Conservation (phyloP, 2,329 filamentous ascomycete genomes). For the Claviceps spartinae region DNA sequence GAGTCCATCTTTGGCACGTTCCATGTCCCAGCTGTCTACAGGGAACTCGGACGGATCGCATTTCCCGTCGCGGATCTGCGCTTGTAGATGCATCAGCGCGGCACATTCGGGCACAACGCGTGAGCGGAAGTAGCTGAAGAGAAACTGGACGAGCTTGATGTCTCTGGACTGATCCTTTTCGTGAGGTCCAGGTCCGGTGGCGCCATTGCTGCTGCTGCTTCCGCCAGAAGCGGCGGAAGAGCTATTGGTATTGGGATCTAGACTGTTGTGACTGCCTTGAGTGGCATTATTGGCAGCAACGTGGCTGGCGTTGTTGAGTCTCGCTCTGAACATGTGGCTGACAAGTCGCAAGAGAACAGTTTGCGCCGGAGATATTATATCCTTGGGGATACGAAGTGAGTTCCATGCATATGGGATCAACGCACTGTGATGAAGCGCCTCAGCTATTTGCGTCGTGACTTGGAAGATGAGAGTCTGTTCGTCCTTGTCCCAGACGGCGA, state of each 20-base stretch:
- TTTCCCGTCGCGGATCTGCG: constrained; percentile 67
- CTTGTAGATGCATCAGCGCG: constrained; percentile 86
- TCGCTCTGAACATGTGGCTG: constrained; percentile 68
- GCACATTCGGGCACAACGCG: constrained; percentile 90
- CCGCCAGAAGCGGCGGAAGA: constrained; percentile 6
- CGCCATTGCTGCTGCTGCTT: constrained; percentile 15
- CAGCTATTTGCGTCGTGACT: constrained; percentile 90
- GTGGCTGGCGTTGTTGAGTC: constrained; percentile 23
- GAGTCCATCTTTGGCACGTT: constrained; percentile 86
- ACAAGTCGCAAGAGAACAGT: constrained; percentile 84
- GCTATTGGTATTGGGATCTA: constrained; percentile 7
- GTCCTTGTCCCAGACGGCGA: constrained; percentile 90
- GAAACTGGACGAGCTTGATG: constrained; percentile 63
- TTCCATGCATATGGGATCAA: constrained; percentile 88
- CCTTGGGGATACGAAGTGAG: constrained; percentile 80
- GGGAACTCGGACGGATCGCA: constrained; percentile 78
- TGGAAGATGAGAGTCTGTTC: constrained; percentile 93
- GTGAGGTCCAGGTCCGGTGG: constrained; percentile 21
- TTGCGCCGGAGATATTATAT: constrained; percentile 91
- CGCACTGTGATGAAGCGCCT: constrained; percentile 79
- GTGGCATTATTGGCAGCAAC: constrained; percentile 13
- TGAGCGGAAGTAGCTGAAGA: constrained; percentile 83
- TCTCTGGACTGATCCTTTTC: constrained; percentile 41
- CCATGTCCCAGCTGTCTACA: constrained; percentile 94
- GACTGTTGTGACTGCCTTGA: constrained; percentile 20